A percentile compares a stretch with the other conserved stretches of the same genome.
Conservation (phyloP, 768 basidiomycete species). For the Trametes cingulata region DNA sequence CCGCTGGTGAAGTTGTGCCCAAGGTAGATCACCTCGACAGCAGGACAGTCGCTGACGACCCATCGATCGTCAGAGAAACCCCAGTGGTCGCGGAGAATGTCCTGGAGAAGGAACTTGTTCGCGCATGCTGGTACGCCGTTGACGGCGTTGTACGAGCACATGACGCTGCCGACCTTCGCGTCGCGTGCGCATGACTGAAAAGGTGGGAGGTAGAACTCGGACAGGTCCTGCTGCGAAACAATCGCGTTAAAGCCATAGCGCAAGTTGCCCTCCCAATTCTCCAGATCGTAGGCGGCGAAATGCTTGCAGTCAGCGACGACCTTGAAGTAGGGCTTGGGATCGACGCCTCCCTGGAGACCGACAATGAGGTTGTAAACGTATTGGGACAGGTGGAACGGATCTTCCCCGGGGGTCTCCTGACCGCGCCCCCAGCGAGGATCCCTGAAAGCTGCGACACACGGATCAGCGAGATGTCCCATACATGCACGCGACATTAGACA, state of each 20-base stretch:
- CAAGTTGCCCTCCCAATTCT: slow-evolving; percentile 52
- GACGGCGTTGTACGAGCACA: slow-evolving; percentile 66
- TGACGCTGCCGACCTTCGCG: slow-evolving; percentile 58
- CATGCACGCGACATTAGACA: neutral
- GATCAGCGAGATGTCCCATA: neutral
- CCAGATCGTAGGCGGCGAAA: slow-evolving; percentile 59
- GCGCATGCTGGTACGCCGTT: slow-evolving; percentile 61
- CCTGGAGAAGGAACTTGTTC: slow-evolving; percentile 52
- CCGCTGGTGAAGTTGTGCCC: slow-evolving; percentile 50
- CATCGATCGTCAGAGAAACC: slow-evolving; percentile 51
- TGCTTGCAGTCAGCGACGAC: slow-evolving; percentile 62
- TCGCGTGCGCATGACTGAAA: slow-evolving; percentile 65
- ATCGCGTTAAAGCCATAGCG: slow-evolving; percentile 54
- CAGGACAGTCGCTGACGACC: slow-evolving; percentile 61
- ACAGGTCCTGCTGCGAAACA: slow-evolving; percentile 56
- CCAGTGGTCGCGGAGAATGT: slow-evolving; percentile 51
- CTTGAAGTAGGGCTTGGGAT: slow-evolving; percentile 52
- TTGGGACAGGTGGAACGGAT: slow-evolving; percentile 52
- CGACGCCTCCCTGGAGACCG: slow-evolving; percentile 59
- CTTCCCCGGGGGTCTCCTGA: slow-evolving; percentile 64
- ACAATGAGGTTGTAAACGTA: slow-evolving; percentile 56
- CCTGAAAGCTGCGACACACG: slow-evolving; percentile 43
- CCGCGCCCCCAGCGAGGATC: slow-evolving; percentile 66
- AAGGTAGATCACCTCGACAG: slow-evolving; percentile 50
- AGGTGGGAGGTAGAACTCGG: slow-evolving; percentile 54